Base-by-base conservation (phyloP, 225 moss, liverwort and hornwort species). In the Ulota crispa region DNA sequence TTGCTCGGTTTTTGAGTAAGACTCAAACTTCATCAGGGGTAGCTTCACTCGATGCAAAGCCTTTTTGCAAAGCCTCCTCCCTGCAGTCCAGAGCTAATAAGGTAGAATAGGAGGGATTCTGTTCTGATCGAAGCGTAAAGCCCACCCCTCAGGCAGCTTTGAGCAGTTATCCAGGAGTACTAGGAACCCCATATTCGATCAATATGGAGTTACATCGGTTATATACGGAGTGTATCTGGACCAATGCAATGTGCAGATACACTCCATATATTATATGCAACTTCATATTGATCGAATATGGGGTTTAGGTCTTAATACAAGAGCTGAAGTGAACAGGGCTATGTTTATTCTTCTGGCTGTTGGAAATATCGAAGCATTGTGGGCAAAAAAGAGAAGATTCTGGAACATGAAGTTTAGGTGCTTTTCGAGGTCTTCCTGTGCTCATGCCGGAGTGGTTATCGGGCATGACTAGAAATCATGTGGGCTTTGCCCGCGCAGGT, bases 361-460 rank as follows among this genome's bases (percentile, higher is more conserved):
- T 37, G 37, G 1, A 1, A 57, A 26, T 45, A 16, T 5, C 0
- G 0, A 28, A 45, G 15, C 1, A 11, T 12, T 43, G 12, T 12
- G 6, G 2, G 2, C 0, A 12, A 10, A 2, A 42, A 42, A 9
- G 10, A 42, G 42, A 42, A 2, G 12, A 9, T 9, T 1, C 1
- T 2, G 2, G 11, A 42, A 2, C 9, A 43, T 3, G 12, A n/a
- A 5, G 2, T 3, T 3, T 20, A 21, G 16, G 5, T 18, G 9
- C 2, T 18, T n/a, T 15, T 2, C 4, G 4, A 1, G 24, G 14
- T 9, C 0, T 2, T 20, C 8, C 5, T 2, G 85, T 88, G 85
- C 83, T 88, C 87, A 92, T 95, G 92, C 95, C 91, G 93, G 91
- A 93, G 95, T 95, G 92, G 95, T 93, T 93, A 90, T 89, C 88